Evolutionary conservation across 495 filamentous ascomycete species (phyloP), one percentile per base, ranked within the genome.

Genomic region (Penicillium macrosclerotiorum): DNA sequence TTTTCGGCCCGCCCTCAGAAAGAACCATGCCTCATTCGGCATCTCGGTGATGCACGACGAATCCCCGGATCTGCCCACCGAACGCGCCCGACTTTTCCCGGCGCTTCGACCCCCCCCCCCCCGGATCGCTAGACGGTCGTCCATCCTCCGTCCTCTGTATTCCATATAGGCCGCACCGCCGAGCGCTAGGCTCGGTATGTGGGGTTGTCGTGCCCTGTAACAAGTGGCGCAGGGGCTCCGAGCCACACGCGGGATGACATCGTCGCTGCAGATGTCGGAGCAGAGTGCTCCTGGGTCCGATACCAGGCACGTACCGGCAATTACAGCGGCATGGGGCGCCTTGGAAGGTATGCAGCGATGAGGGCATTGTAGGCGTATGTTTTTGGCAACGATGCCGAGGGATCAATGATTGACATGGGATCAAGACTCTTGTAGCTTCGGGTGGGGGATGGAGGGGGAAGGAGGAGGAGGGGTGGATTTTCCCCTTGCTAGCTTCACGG

Each of bases 181-280:
- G 18, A 14, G 38, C 37, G 32, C 52, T 56, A 49, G 49, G 53
- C 44, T 45, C 39, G 35, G 38, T n/a, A n/a, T n/a, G 31, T 19
- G n/a, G 27, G 13, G 26, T 25, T n/a, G 18, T 8, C 17, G 44
- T 47, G 20, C 20, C 26, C n/a, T n/a, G n/a, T n/a, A n/a, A n/a
- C n/a, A n/a, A 41, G 56, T 56, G 52, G 56, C 56, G 52, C 52
- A 55, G 48, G 52, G 45, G 42, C 37, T 51, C 27, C 37, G 55
- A 55, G 52, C 49, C 49, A 50, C 52, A 47, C 25, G 51, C 51
- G 52, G 47, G 54, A 60, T 54, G 47, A 54, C 57, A 54, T 54
- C 42, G 40, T 51, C 37, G 13, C 13, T 37, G 46, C 51, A 49
- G 20, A 32, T 18, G 20, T 41, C 57, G 57, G 57, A 60, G 57